These are phyloP conservation scores for Remersonia thermophila DNA, from an alignment of 2,329 filamentous ascomycete genomes.

Conservation along the genomic window DNA sequence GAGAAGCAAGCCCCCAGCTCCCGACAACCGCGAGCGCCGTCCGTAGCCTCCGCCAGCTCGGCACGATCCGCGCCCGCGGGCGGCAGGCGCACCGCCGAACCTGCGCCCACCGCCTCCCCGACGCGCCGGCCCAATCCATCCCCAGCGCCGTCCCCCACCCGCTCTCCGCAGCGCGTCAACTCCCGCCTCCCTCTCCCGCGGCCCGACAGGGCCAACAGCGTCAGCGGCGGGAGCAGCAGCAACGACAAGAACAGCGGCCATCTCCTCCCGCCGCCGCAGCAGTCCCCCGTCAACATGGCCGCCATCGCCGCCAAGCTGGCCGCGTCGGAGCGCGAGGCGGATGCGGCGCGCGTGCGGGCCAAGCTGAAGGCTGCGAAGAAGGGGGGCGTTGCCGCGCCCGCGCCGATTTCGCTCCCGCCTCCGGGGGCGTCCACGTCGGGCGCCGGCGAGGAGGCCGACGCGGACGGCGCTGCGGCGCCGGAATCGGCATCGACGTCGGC, in stretches of 20 bases:
- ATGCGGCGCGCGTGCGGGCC: conserved; percentile 49
- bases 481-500: background rate
- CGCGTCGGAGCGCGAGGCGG: conserved; percentile 50
- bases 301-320: conserved; percentile 51
- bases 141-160: conserved; percentile 8
- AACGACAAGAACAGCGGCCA: too few species aligned
- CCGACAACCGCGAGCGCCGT: background rate
- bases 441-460: background rate
- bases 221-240: too few species aligned
- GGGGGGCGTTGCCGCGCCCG: conserved; percentile 18
- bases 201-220: conserved; percentile 17
- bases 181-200: conserved; percentile 26
- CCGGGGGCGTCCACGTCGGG: background rate
- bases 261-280: conserved; percentile 29
- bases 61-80: background rate
- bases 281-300: conserved; percentile 48
- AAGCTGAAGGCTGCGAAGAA: conserved; percentile 43
- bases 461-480: background rate
- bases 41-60: background rate
- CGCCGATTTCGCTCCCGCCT: background rate
- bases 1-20: background rate
- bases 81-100: background rate
- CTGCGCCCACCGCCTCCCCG: too few species aligned
- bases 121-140: background rate
- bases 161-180: conserved; percentile 18